Conservation (phyloP, 768 basidiomycete species). For the Boletellus ananiceps region DNA sequence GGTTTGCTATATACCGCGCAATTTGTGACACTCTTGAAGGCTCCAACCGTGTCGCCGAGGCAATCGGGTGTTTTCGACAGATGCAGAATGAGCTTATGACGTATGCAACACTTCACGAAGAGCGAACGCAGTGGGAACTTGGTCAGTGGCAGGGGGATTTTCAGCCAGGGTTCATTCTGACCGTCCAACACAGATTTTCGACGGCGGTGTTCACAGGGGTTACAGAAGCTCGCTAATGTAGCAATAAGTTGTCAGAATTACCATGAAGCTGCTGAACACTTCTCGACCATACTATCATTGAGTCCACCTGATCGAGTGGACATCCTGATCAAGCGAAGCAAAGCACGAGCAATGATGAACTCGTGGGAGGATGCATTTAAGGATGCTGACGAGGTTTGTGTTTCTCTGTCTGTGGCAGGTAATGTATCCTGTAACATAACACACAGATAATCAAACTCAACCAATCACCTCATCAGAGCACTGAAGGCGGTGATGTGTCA, state of each 20-base stretch:
- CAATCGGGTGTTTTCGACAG: conserved; percentile 1
- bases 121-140: conserved; percentile 1
- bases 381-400: background rate
- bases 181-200: background rate
- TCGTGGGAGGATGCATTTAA: conserved; percentile 1
- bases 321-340: conserved; percentile 4
- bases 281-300: background rate
- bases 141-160: background rate
- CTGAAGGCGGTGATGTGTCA: background rate
- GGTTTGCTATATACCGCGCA: background rate
- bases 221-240: background rate
- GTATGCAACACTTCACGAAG: background rate
- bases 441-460: conserved; percentile 7
- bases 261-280: background rate
- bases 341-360: background rate
- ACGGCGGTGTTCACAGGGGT: background rate
- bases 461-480: background rate
- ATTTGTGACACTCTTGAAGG: background rate
- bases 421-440: background rate
- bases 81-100: background rate
- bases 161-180: background rate
- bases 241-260: background rate
- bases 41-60: background rate
- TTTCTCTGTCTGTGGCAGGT: too few species aligned
- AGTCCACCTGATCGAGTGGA: background rate